Evolutionary conservation across 2,329 filamentous ascomycete genomes (phyloP), one percentile per base, ranked within the genome.

Genomic region (Apiospora phragmitis): DNA sequence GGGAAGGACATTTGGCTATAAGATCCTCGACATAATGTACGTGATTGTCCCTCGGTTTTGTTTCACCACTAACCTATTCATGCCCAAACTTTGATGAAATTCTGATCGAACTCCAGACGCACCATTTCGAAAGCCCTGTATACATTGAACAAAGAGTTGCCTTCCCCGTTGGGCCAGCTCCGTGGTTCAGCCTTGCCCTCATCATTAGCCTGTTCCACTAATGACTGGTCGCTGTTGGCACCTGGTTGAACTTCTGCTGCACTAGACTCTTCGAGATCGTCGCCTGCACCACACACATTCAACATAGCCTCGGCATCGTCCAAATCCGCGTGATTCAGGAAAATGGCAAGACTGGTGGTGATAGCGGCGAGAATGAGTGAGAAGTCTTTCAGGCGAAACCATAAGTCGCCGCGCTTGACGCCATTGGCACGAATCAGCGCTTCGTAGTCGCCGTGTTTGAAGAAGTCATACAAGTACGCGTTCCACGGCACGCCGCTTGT

Each of bases 1-100:
- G 65, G 87, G 92, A 49, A 91, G 96, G 73, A 93, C 93, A 59
- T 98, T 97, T 81, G 89, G 91, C 77, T 90, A 93, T 84, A 95
- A 96, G 83, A 87, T 97, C n/a, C 88, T 98, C 74, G 97, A 99
- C 82, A 97, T 99, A 94, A 85, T 97, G 51, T 68, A 41, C 32
- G 45, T 41, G 14, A 12, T 18, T 43, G 65, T 7, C 24, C 8
- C 38, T 12, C 42, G 14, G 7, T 43, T 43, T 35, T 3, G 21
- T n/a, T 4, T 21, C 21, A n/a, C 32, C 3, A 47, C 65, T 67
- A 24, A 67, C 65, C 35, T 35, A 8, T 35, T 35, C 35, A 35
- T 35, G 35, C 35, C 35, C 35, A 35, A 35, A 35, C 35, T 8
- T 35, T 35, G 35, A 35, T 8, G 8, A 35, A 35, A 4, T 35